Evolutionary conservation across 108 stramenopile genomes (phyloP).

Genomic region (Pseudonitzschia multistriata): DNA sequence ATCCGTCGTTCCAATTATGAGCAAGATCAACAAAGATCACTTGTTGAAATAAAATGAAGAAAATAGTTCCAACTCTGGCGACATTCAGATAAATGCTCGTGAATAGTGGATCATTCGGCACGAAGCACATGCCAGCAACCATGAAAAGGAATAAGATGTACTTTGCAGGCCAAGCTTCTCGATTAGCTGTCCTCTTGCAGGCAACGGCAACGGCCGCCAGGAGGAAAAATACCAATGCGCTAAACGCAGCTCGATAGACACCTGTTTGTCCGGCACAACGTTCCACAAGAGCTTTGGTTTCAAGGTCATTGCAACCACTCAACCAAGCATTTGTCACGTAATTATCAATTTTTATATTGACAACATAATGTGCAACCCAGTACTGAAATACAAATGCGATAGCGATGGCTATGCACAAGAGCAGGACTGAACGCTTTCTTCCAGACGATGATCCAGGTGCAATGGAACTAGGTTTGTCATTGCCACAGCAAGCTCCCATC

Average conservation of each 20-base stretch:
- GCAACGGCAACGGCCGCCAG: conserved; percentile 62
- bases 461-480: conserved; percentile 76
- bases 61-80: conserved; percentile 64
- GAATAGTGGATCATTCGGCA: conserved; percentile 79
- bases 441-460: conserved; percentile 75
- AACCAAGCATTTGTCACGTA: conserved; percentile 64
- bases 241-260: conserved; percentile 65
- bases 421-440: conserved; percentile 43
- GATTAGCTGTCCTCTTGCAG: conserved; percentile 70
- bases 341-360: conserved; percentile 33
- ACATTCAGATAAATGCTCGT: conserved; percentile 63
- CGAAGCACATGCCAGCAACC: conserved; percentile 55
- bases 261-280: conserved; percentile 76
- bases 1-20: conserved; percentile 83
- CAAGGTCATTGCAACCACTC: conserved; percentile 48
- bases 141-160: conserved; percentile 73
- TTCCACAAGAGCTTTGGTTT: conserved; percentile 40
- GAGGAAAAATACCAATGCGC: conserved; percentile 65
- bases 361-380: conserved; percentile 52
- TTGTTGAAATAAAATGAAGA: conserved; percentile 81
- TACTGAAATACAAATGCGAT: conserved; percentile 66
- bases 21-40: conserved; percentile 85
- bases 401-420: conserved; percentile 12
- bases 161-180: conserved; percentile 86
- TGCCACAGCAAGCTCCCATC: conserved; percentile 72